Evolutionary conservation across 2,329 filamentous ascomycete species (phyloP).

Genomic region (Coniella vitis): DNA sequence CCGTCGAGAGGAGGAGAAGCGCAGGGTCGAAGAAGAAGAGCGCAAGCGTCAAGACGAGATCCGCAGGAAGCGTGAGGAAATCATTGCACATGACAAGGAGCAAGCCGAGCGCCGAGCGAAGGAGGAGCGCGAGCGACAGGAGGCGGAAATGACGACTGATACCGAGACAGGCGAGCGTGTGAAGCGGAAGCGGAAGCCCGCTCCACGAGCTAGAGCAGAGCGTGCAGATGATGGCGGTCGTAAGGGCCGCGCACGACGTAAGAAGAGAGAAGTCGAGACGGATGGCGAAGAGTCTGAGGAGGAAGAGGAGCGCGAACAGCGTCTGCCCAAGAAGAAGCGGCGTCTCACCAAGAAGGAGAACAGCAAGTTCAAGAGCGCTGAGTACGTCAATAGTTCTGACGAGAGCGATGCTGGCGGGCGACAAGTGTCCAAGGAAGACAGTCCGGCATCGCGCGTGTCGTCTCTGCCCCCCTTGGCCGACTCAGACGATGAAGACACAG

Average conservation of each 20-base stretch:
- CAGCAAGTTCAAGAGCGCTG: slow-evolving; percentile 76
- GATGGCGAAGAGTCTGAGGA: slow-evolving; percentile 42
- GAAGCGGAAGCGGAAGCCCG: slow-evolving; percentile 65
- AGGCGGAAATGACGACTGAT: slow-evolving; percentile 76
- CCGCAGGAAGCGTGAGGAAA: slow-evolving; percentile 75
- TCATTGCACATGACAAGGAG: slow-evolving; percentile 68
- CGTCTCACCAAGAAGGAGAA: slow-evolving; percentile 45
- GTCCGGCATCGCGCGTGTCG: slow-evolving; percentile 16
- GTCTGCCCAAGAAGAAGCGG: slow-evolving; percentile 56
- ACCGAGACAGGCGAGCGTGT: slow-evolving; percentile 74
- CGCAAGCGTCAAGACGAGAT: slow-evolving; percentile 73
- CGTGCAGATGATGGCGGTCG: slow-evolving; percentile 26
- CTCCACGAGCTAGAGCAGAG: slow-evolving; percentile 25
- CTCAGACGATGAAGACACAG: slow-evolving; percentile 29
- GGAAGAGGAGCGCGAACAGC: slow-evolving; percentile 42
- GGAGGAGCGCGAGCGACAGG: slow-evolving; percentile 60
- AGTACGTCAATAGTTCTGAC: slow-evolving; percentile 75
- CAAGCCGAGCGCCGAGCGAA: slow-evolving; percentile 65
- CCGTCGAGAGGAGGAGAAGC: slow-evolving; percentile 69
- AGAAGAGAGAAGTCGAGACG: slow-evolving; percentile 52
- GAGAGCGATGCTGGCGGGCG: slow-evolving; percentile 31
- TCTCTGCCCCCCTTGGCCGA: slow-evolving; percentile 19
- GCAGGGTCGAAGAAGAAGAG: slow-evolving; percentile 60
- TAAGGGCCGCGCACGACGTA: slow-evolving; percentile 35
- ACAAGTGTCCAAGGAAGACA: slow-evolving; percentile 20